Conservation (phyloP, 2,329 filamentous ascomycete genomes). For the Aspergillus sp. region DNA sequence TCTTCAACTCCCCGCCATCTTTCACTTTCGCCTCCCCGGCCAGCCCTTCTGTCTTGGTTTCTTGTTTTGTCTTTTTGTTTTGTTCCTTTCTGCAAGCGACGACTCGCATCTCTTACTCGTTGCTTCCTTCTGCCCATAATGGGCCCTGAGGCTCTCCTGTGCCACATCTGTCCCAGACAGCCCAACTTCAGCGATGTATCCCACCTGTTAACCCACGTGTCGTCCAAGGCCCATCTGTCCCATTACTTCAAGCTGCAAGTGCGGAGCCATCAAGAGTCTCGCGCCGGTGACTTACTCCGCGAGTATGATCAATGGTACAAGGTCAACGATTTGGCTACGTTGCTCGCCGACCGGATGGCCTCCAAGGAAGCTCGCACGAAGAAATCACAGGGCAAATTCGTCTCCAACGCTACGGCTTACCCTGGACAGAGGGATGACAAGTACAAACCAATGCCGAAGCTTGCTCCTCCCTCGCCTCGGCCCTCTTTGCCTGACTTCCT, state of each 20-base stretch:
- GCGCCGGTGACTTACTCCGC: conserved; percentile 53
- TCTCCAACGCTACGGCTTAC: conserved; percentile 2
- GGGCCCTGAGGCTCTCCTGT: conserved; percentile 58
- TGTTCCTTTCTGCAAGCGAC: conserved; percentile 13
- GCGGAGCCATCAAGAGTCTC: conserved; percentile 56
- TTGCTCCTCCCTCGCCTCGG: conserved; percentile 1
- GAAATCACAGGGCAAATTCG: conserved; percentile 13
- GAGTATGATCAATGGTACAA: conserved; percentile 72
- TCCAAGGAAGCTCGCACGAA: conserved; percentile 63
- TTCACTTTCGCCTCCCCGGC: conserved; percentile 7
- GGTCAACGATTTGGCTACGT: conserved; percentile 56
- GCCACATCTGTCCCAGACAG: conserved; percentile 71
- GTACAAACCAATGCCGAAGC: conserved; percentile 1
- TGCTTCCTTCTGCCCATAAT: conserved; percentile 22
- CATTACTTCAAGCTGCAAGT: conserved; percentile 75
- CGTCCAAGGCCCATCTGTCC: conserved; percentile 84
- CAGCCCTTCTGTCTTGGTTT: conserved; percentile 15
- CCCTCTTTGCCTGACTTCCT: conserved; percentile 13
- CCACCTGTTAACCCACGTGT: conserved; percentile 82
- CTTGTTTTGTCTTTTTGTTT: conserved; percentile 14
- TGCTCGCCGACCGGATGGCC: conserved; percentile 69
- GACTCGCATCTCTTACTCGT: conserved; percentile 16
- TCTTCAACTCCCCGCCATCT: conserved; percentile 8
- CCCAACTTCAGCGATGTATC: conserved; percentile 83
- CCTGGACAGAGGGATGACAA: conserved; percentile 5